Conservation (phyloP, 768 basidiomycete species). For the Clavaria fumosa region DNA sequence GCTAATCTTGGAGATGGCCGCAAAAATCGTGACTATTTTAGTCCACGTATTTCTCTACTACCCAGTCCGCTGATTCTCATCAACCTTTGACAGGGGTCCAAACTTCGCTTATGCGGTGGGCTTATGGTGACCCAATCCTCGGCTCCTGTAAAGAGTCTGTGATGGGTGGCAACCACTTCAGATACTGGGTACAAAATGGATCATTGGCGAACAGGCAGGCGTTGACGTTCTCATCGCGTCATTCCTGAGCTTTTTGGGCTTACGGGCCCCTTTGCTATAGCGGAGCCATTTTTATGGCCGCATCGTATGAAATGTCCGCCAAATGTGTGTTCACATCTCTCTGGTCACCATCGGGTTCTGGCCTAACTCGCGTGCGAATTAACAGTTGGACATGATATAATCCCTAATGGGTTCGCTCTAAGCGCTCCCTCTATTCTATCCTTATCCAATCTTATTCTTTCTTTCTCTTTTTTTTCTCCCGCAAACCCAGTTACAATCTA, state of each 20-base stretch:
- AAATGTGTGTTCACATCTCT: constrained; percentile 24
- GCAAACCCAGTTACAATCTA: constrained; percentile 4
- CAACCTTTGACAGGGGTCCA: constrained; percentile 43
- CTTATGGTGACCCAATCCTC: constrained; percentile 67
- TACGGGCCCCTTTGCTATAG: constrained; percentile 19
- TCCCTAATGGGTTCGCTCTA: constrained; percentile 36
- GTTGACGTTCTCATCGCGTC: constrained; percentile 2
- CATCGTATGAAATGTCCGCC: constrained; percentile 58
- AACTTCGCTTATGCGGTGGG: constrained; percentile 70
- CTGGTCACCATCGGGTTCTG: not conserved
- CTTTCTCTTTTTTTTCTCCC: too few species aligned
- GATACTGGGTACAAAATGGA: constrained; percentile 81
- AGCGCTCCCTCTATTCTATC: not conserved
- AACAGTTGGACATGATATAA: constrained; percentile 56
- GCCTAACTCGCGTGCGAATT: constrained; percentile 4
- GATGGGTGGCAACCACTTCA: constrained; percentile 74
- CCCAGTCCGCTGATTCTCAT: constrained; percentile 4
- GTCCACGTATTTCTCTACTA: not conserved
- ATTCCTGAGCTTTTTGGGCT: not conserved
- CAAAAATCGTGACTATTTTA: constrained; percentile 36
- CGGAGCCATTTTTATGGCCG: constrained; percentile 61
- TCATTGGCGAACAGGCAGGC: constrained; percentile 39
- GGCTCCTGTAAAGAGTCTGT: constrained; percentile 81
- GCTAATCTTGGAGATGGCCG: constrained; percentile 78
- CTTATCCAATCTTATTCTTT: not conserved